Base-by-base conservation (phyloP, 148 eudicot genomes). In the Rhododendron ovatum region DNA sequence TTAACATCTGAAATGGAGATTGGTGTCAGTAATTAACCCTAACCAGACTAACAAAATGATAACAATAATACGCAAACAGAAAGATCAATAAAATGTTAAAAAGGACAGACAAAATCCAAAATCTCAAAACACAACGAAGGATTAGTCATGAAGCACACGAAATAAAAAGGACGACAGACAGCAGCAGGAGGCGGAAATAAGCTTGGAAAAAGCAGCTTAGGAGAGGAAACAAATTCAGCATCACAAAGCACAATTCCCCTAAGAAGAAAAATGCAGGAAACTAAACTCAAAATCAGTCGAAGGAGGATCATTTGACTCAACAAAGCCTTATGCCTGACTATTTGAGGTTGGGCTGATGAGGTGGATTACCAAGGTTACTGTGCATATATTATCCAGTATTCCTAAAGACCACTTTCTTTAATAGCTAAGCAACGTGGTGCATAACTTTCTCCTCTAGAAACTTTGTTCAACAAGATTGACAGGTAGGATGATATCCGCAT, bases 1-100 rank as follows among this genome's bases (percentile, higher is more conserved):
- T 94, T 78, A 96, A 67, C 98, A 95, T 93, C 99, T 96, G 90
- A 67, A 78, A 86, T 78, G 82, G 51, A 30, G 45, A 69, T n/a
- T 59, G 65, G 17, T 81, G 24, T 15, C 37, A 26, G 9, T n/a
- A 35, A 10, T 3, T 22, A n/a, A 86, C 37, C 5, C 28, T 0
- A 47, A 51, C 5, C 24, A 35, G 7, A 15, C 28, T 2, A 59
- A n/a, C 33, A 28, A 51, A 71, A 5, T 17, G 5, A n/a, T 26
- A 0, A 0, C 33, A 14, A 51, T 14, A 78, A 28, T 77, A 14
- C 12, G 20, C 51, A 65, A 53, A 17, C 45, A 55, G 48, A 17
- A 80, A 48, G 39, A 13, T 26, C n/a, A 80, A 33, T 50, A 80
- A 50, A 47, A 30, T 5, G 26, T 53, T 7, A 1, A 14, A 11